phyloP scores from a whole-genome alignment of 768 basidiomycete genomes.

The Phylloporus arenicola region DNA sequence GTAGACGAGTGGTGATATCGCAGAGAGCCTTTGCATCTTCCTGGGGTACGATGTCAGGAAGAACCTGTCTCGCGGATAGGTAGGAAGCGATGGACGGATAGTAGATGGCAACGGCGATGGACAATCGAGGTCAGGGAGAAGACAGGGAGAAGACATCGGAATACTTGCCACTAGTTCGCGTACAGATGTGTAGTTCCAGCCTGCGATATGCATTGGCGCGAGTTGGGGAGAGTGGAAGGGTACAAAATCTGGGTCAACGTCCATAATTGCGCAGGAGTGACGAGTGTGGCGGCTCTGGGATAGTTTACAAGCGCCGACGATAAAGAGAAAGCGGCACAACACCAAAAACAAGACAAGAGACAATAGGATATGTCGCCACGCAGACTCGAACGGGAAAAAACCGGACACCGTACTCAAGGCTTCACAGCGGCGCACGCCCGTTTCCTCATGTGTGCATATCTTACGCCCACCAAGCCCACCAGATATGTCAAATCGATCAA shows the following conservation, averaged over 20 bases:
- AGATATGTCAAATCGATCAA: too few species aligned
- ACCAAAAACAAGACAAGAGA: not conserved
- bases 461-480: too few species aligned
- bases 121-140: not conserved
- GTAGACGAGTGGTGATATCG: conserved; percentile 13
- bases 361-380: not conserved
- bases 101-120: not conserved
- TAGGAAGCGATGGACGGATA: not conserved
- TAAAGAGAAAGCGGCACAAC: not conserved
- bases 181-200: conserved; percentile 25
- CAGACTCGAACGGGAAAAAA: conserved; percentile 7
- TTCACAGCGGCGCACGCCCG: not conserved
- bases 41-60: conserved; percentile 18
- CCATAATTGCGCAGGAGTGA: conserved; percentile 10
- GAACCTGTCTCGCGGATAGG: conserved; percentile 7
- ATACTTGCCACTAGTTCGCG: conserved; percentile 26
- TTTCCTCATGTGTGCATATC: not conserved
- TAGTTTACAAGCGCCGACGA: not conserved
- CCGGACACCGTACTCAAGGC: conserved; percentile 5
- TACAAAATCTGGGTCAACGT: conserved; percentile 20
- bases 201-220: conserved; percentile 22
- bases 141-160: not conserved
- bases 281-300: not conserved
- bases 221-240: conserved; percentile 29
- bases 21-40: conserved; percentile 22